phyloP scores from a whole-genome alignment of 2,329 filamentous ascomycete species.

The Colletotrichum spaethianum region DNA sequence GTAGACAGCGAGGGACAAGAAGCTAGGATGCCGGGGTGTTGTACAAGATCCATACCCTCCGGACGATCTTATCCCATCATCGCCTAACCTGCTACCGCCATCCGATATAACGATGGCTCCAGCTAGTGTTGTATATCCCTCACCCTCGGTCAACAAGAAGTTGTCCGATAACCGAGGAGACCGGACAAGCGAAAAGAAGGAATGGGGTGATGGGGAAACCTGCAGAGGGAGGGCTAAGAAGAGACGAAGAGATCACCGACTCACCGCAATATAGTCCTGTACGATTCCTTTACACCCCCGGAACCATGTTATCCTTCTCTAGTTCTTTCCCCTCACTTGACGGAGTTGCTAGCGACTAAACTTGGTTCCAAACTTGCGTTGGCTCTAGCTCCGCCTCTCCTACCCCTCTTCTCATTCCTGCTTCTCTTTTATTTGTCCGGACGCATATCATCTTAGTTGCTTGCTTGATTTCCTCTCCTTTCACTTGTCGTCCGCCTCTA shows the following conservation, averaged over 20 bases:
- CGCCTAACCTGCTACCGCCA: slow-evolving; percentile 16
- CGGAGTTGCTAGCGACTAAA: slow-evolving; percentile 26
- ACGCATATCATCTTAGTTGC: background rate
- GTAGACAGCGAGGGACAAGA: background rate
- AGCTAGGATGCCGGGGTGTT: slow-evolving; percentile 23
- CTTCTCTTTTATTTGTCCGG: background rate
- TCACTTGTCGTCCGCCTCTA: background rate
- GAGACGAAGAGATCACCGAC: slow-evolving; percentile 20
- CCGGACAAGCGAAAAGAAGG: slow-evolving; percentile 8
- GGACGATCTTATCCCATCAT: slow-evolving; percentile 40
- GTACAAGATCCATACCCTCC: slow-evolving; percentile 35
- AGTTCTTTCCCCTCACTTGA: slow-evolving; percentile 19
- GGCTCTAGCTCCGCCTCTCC: slow-evolving; percentile 17
- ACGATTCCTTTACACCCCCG: slow-evolving; percentile 14
- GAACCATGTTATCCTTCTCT: slow-evolving; percentile 13
- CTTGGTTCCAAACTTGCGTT: slow-evolving; percentile 29
- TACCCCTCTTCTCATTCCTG: slow-evolving; percentile 18
- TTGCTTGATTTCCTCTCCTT: background rate
- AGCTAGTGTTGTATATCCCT: slow-evolving; percentile 28
- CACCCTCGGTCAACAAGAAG: slow-evolving; percentile 31
- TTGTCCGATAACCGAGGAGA: slow-evolving; percentile 26
- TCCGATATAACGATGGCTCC: slow-evolving; percentile 27
- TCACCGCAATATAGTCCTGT: slow-evolving; percentile 24
- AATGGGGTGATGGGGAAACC: slow-evolving; percentile 1
- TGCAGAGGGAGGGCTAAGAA: slow-evolving; percentile 1